These are phyloP conservation scores for Globisporangium carolinianum DNA, from an alignment of 352 stramenopile genomes.

Conservation along the genomic window DNA sequence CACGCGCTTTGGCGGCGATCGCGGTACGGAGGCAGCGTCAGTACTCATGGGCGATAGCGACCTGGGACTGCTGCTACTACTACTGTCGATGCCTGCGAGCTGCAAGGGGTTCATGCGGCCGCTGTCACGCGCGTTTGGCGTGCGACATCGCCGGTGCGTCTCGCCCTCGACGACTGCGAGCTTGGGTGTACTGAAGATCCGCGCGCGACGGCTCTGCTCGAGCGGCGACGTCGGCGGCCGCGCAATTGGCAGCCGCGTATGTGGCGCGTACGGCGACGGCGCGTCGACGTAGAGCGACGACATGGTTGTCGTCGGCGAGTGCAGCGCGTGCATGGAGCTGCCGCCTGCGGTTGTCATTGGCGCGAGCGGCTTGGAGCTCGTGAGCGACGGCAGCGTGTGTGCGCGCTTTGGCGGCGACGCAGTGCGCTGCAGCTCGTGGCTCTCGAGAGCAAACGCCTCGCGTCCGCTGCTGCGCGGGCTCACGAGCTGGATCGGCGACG, in stretches of 20 bases:
- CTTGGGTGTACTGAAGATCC: constrained; percentile 64
- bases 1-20: constrained; percentile 28
- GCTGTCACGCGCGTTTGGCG: constrained; percentile 33
- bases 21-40: constrained; percentile 16
- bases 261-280: constrained; percentile 42
- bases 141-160: constrained; percentile 35
- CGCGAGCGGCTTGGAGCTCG: constrained; percentile 1
- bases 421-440: neutral
- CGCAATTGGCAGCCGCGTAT: constrained; percentile 32
- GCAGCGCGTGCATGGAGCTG: constrained; percentile 17
- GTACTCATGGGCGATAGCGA: constrained; percentile 25
- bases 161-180: constrained; percentile 43
- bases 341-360: neutral
- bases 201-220: constrained; percentile 36
- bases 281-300: constrained; percentile 42
- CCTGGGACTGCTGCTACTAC: neutral
- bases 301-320: constrained; percentile 54
- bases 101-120: constrained; percentile 1
- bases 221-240: constrained; percentile 33
- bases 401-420: constrained; percentile 5
- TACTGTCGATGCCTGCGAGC: neutral
- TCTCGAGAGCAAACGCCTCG: constrained; percentile 6
- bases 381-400: constrained; percentile 30
- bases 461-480: neutral
- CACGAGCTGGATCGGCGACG: constrained; percentile 34